Base-by-base conservation (phyloP, 2,329 filamentous ascomycete genomes). In the Botrytis tulipae region DNA sequence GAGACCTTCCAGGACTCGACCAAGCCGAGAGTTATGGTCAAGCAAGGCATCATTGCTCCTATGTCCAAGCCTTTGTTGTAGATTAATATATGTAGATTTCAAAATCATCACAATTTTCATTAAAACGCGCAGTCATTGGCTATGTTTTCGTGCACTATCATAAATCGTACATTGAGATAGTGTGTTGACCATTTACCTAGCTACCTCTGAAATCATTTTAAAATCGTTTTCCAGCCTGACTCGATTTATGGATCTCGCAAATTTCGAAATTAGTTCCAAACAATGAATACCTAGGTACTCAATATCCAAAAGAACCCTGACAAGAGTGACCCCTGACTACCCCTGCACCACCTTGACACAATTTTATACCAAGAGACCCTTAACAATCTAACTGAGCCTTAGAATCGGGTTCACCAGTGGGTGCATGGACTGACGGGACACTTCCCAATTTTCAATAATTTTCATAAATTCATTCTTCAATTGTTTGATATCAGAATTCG, bases 1-100 rank as follows among this genome's bases (percentile, higher is more conserved):
- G 90, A 94, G 85, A 94, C 92, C 22, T 96, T 96, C 87, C 95
- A 98, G 85, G 90, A 92, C 78, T 89, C 89, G 75, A 97, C 93
- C 74, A 97, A 95, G 87, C 96, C 96, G 74, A 90, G 94, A 79
- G 88, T 98, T 77, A 86, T 98, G 82, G 85, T 97, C 82, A 98
- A 97, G 86, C 93, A 95, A 84, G 96, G 96, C 65, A 87, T 97
- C 77, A 94, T 99, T 82, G 88, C 90, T 79, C 93, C 96, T 59
- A 93, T 99, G 88, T 90, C 91, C 73, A 95, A 92, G 84, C 95
- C 95, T 48, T 72, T 81, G 42, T 72, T 80, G 57, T 81, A 79
- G 74, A 44, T 42, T 69, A 42, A 44, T 69, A 57, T 16, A 42
- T 57, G n/a, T 40, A 18, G 66, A 42, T 29, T 57, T 7, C 7